Evolutionary conservation across 2,329 filamentous ascomycete genomes (phyloP).

Genomic region (Myriangium duriaei): DNA sequence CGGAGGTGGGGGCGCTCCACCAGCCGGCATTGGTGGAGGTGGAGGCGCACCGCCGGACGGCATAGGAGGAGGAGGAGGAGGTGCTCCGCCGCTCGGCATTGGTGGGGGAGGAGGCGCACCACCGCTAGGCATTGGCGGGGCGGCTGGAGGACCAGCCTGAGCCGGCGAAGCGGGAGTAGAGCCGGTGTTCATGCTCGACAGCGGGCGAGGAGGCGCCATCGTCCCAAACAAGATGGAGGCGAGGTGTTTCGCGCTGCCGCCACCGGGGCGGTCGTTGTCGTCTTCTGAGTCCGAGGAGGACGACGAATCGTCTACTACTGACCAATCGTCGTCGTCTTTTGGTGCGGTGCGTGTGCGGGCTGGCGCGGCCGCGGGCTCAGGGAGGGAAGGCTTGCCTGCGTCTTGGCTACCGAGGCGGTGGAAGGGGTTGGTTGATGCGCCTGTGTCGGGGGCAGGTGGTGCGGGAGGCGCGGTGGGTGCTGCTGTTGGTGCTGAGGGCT

Average conservation of each 20-base stretch:
- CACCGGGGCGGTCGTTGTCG: conserved; percentile 66
- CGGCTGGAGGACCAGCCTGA: conserved; percentile 30
- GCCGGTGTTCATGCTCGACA: conserved; percentile 59
- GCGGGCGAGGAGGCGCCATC: conserved; percentile 82
- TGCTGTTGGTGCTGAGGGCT: conserved; percentile 33
- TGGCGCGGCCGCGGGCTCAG: conserved; percentile 33
- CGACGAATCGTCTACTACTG: conserved; percentile 44
- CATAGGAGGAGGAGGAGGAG: conserved; percentile 40
- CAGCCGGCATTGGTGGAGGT: conserved; percentile 32
- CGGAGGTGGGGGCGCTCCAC: conserved; percentile 34
- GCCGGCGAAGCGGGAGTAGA: conserved; percentile 26
- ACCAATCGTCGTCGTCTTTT: conserved; percentile 64
- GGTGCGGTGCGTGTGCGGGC: conserved; percentile 45
- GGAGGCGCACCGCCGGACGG: conserved; percentile 29
- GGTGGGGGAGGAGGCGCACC: conserved; percentile 28
- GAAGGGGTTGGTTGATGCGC: conserved; percentile 71
- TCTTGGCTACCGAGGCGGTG: conserved; percentile 66
- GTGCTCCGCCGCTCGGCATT: conserved; percentile 21
- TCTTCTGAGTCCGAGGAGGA: conserved; percentile 58
- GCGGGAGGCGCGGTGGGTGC: conserved; percentile 32
- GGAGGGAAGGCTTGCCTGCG: conserved; percentile 33
- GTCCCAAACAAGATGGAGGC: conserved; percentile 93
- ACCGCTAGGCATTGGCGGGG: conserved; percentile 36
- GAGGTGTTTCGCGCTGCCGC: conserved; percentile 76
- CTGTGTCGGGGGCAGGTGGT: conserved; percentile 36